Percentiles rank a stretch among this genome's conserved stretches.
Conservation (phyloP, 164 flowering plant species). For the Taxillus chinensis region DNA sequence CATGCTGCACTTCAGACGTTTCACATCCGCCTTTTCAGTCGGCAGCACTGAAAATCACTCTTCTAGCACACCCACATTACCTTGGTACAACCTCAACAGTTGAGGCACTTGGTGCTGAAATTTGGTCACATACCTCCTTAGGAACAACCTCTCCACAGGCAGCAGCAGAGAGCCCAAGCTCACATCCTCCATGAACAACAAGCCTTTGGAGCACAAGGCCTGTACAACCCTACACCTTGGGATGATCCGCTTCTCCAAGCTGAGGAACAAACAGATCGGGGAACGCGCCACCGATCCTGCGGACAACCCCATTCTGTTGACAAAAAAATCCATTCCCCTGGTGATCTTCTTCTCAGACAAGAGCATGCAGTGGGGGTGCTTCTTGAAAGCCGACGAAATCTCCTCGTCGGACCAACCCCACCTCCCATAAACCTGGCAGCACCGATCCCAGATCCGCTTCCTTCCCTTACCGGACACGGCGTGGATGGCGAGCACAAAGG, state of each 20-base stretch:
- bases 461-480: not conserved
- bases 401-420: constrained; percentile 8
- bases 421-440: not conserved
- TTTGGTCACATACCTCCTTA: constrained; percentile 11
- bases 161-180: constrained; percentile 1
- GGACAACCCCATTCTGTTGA: constrained; percentile 1
- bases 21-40: no score
- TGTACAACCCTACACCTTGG: constrained; percentile 15
- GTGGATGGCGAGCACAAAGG: not conserved
- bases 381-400: not conserved
- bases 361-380: constrained; percentile 3
- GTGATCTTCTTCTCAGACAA: constrained; percentile 1
- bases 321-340: not conserved
- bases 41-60: no score
- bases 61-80: constrained; percentile 1
- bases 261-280: constrained; percentile 7
- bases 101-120: constrained; percentile 11
- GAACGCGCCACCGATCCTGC: not conserved
- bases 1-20: no score
- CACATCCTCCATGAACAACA: constrained; percentile 6
- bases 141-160: constrained; percentile 3
- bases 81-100: constrained; percentile 7
- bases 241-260: constrained; percentile 19
- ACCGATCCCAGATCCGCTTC: not conserved
- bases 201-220: constrained; percentile 9